Evolutionary conservation across 2,329 filamentous ascomycete genomes (phyloP).

Genomic region (Fusarium cyanostomum): DNA sequence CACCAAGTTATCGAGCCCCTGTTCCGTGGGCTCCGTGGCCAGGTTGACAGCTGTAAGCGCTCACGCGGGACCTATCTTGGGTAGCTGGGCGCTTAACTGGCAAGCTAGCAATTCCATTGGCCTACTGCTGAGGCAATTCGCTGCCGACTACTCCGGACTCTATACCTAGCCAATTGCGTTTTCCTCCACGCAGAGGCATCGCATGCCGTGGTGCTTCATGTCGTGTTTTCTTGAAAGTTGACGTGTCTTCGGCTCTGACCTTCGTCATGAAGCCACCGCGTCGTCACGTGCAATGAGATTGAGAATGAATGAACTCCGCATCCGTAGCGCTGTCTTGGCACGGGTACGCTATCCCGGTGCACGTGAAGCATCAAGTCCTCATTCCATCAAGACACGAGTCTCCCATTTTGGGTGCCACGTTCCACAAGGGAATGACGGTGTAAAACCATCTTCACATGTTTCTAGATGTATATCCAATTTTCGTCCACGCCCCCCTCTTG

Average conservation of each 20-base stretch:
- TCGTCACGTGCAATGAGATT: conserved; percentile 14
- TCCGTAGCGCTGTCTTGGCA: neutral
- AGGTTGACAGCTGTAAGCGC: conserved; percentile 27
- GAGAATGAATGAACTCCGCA: neutral
- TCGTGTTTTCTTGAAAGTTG: neutral
- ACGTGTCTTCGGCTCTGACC: neutral
- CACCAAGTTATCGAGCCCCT: conserved; percentile 14
- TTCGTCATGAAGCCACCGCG: neutral
- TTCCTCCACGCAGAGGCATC: conserved; percentile 22
- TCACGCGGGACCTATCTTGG: conserved; percentile 19
- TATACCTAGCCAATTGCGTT: conserved; percentile 8
- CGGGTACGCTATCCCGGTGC: neutral
- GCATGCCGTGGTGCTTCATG: neutral
- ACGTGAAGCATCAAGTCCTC: conserved; percentile 1
- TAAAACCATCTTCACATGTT: conserved; percentile 9
- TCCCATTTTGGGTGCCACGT: neutral
- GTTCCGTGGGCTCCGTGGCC: conserved; percentile 7
- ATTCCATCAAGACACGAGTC: conserved; percentile 15
- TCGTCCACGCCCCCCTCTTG: neutral
- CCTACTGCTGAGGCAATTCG: conserved; percentile 17
- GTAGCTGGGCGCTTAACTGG: conserved; percentile 18
- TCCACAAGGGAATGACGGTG: conserved; percentile 11
- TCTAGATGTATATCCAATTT: conserved; percentile 1
- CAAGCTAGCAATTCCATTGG: conserved; percentile 22
- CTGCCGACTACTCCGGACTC: neutral